Conservation (phyloP, 2,329 filamentous ascomycete species). For the Knoxdaviesia capensis region DNA sequence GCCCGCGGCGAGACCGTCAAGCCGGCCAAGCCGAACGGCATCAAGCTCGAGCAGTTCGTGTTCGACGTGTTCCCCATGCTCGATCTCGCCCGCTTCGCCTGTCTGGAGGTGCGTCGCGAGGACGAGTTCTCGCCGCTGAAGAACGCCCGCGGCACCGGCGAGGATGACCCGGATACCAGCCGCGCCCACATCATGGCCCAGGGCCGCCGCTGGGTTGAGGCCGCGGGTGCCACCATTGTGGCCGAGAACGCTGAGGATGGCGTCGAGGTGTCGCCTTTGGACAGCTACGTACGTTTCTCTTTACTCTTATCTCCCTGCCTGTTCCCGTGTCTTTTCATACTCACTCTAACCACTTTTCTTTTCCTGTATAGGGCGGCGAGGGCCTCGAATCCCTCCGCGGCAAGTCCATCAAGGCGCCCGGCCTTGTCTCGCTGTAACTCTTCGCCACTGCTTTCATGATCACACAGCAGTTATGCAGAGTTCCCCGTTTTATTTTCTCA, state of each 20-base stretch:
- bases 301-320: neutral
- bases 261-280: conserved; percentile 77
- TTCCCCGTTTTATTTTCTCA: too few relatives aligned
- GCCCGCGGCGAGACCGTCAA: conserved; percentile 58
- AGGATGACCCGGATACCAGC: conserved; percentile 90
- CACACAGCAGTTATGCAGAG: too few relatives aligned
- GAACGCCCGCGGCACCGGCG: conserved; percentile 66
- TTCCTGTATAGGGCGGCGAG: conserved; percentile 32
- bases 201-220: conserved; percentile 68
- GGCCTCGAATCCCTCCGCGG: conserved; percentile 36
- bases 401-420: conserved; percentile 29
- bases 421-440: conserved; percentile 16
- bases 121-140: conserved; percentile 97
- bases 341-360: conserved; percentile 5
- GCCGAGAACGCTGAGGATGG: conserved; percentile 43
- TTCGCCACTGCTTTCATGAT: too few relatives aligned
- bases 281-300: conserved; percentile 72
- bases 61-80: conserved; percentile 95
- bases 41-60: conserved; percentile 74
- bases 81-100: conserved; percentile 68
- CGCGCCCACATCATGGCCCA: conserved; percentile 77
- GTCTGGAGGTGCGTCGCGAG: conserved; percentile 86
- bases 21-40: conserved; percentile 86
- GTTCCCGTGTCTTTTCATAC: neutral
- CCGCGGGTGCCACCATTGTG: conserved; percentile 55